Base-by-base conservation (phyloP, 2,329 filamentous ascomycete genomes). In the Sporothrix variecibatus region DNA sequence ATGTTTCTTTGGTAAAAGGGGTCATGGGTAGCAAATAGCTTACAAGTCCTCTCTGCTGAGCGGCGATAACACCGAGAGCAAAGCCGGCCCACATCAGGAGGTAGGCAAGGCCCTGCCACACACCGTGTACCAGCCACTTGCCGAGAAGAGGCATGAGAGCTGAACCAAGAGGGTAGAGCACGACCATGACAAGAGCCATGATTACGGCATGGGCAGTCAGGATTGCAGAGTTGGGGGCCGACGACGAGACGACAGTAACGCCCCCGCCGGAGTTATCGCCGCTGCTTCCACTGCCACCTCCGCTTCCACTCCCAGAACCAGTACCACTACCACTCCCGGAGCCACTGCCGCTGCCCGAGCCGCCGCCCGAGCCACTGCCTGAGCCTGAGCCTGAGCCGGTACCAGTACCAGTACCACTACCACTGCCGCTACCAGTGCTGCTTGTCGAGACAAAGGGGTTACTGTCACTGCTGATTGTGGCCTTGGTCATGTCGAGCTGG, bases 51-150 rank as follows among this genome's bases (percentile, higher is more conserved):
- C 78, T 78, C n/a, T 85, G 81, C 11, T 81, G 77, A 20, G 87
- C 85, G 3, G 84, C 79, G 56, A 85, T 82, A 43, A 90, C 82
- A 23, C 90, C 90, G 17, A 91, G 77, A 2, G 83, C 89, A 72
- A 92, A 89, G 17, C 87, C 89, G 15, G 83, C 86, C 84, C 90
- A 90, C 86, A 91, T 89, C 53, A 85, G 81, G 20, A 87, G 74
- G 78, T 90, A 88, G 60, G 85, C 83, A 17, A 90, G 73, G 1
- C 84, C 77, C 80, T 92, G 90, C 81, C 87, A 86, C 11, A 81
- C 81, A 7, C 84, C 88, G 78, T 92, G 90, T n/a, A 89, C 76
- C 71, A 86, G 79, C 87, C 87, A 91, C 65, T 84, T 87, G 62
- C 87, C 86, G 7, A 90, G 75, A 3, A 91, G 75, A 2, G 89